These are phyloP conservation scores for Solanum okadae DNA, from an alignment of 257 asterid genomes.

Conservation along the genomic window DNA sequence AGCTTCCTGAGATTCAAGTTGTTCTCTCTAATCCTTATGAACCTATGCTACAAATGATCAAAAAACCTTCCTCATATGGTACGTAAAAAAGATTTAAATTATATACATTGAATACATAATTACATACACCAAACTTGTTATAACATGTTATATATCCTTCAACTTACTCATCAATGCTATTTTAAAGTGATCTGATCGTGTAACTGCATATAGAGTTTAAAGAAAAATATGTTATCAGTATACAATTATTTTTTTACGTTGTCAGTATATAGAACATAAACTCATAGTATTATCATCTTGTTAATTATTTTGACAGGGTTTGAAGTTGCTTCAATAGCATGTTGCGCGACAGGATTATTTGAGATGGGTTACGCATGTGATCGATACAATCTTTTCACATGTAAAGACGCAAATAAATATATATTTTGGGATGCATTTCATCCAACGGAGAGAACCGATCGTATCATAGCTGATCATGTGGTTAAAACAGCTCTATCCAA, in stretches of 20 bases:
- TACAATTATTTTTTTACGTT: background rate
- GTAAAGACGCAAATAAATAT: conserved; percentile 55
- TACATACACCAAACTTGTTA: background rate
- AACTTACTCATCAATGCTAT: background rate
- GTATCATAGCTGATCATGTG: conserved; percentile 39
- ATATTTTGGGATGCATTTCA: conserved; percentile 95
- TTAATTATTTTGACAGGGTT: conserved; percentile 37
- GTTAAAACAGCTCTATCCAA: conserved; percentile 30
- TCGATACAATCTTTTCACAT: conserved; percentile 42
- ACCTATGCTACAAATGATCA: conserved; percentile 27
- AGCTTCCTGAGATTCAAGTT: conserved; percentile 40
- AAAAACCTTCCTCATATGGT: conserved; percentile 52
- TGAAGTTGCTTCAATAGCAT: conserved; percentile 40
- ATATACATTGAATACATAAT: too few species aligned
- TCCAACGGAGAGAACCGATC: conserved; percentile 60
- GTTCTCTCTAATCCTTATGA: conserved; percentile 72
- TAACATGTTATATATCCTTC: background rate
- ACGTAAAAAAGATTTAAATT: background rate
- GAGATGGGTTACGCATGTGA: conserved; percentile 76
- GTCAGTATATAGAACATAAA: background rate
- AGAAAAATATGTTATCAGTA: too few species aligned
- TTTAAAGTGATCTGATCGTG: background rate
- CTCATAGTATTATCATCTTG: background rate
- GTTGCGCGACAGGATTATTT: conserved; percentile 80
- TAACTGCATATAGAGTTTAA: too few species aligned